A percentile compares a stretch with the other conserved stretches of the same genome.
Conservation (phyloP, 306 rosid species). For the Cicer bijugum region DNA sequence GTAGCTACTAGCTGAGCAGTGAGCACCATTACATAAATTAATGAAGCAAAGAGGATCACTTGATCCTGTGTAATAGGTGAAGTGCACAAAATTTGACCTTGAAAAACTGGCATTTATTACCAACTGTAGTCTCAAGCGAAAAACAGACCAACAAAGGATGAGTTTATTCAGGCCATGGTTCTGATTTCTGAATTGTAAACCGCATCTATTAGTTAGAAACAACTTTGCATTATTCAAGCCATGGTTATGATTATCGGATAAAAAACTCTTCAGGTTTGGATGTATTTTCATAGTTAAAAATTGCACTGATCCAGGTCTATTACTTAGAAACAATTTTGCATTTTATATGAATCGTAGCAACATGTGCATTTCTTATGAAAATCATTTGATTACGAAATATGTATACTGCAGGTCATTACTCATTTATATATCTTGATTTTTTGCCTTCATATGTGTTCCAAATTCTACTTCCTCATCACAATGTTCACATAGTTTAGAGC, state of each 20-base stretch:
- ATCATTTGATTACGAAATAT: not conserved
- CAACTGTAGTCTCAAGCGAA: slow-evolving; percentile 1
- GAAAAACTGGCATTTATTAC: slow-evolving; percentile 3
- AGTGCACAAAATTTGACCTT: not conserved
- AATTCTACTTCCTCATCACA: slow-evolving; percentile 13
- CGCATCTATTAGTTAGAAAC: not conserved
- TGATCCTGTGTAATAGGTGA: not conserved
- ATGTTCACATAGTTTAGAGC: slow-evolving; percentile 10
- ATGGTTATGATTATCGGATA: not conserved
- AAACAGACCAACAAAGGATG: not conserved
- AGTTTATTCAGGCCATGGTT: not conserved
- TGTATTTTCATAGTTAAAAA: slow-evolving; percentile 15
- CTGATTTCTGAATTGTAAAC: slow-evolving; percentile 10
- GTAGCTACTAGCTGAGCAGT: not conserved
- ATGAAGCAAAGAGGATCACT: slow-evolving; percentile 1
- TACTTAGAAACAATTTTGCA: slow-evolving; percentile 1
- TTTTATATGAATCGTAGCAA: slow-evolving; percentile 5
- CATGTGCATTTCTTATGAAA: slow-evolving; percentile 25
- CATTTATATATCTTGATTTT: slow-evolving; percentile 13
- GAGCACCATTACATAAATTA: not conserved
- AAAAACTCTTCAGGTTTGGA: slow-evolving; percentile 1
- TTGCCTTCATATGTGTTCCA: slow-evolving; percentile 5
- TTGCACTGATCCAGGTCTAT: not conserved
- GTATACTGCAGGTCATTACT: slow-evolving; percentile 9
- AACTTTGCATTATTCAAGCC: not conserved